phyloP scores from a whole-genome alignment of 2,329 filamentous ascomycete species.

The Fusarium duplospermum region DNA sequence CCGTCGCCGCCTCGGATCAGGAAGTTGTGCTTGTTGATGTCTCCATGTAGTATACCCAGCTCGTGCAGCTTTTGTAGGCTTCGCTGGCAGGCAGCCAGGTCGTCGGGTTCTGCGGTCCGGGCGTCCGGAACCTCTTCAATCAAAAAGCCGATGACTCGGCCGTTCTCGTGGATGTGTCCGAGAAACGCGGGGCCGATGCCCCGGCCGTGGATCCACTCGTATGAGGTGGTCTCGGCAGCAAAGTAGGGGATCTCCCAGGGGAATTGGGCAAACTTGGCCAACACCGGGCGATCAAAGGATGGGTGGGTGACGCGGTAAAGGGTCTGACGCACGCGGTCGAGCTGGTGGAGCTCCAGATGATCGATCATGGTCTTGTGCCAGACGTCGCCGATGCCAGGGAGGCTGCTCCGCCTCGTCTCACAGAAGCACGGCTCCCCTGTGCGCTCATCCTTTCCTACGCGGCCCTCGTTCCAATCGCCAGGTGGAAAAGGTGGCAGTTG shows the following conservation, averaged over 20 bases:
- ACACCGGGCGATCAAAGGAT: conserved; percentile 33
- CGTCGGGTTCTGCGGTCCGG: conserved; percentile 42
- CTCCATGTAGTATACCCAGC: conserved; percentile 49
- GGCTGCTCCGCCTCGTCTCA: conserved; percentile 33
- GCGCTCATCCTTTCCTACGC: conserved; percentile 43
- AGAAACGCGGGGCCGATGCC: conserved; percentile 47
- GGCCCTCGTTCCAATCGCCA: conserved; percentile 55
- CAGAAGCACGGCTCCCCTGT: conserved; percentile 45
- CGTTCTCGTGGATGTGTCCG: conserved; percentile 47
- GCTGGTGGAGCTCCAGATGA: conserved; percentile 47
- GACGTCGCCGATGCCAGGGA: conserved; percentile 47
- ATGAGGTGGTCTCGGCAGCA: conserved; percentile 47
- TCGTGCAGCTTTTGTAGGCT: conserved; percentile 44
- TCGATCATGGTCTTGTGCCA: conserved; percentile 52
- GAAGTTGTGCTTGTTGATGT: conserved; percentile 52
- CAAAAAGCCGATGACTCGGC: conserved; percentile 47
- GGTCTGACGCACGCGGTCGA: conserved; percentile 42
- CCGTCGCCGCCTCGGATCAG: conserved; percentile 40
- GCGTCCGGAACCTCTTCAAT: conserved; percentile 40
- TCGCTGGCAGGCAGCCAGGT: conserved; percentile 45
- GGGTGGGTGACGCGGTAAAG: conserved; percentile 44
- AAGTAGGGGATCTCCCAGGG: conserved; percentile 47
- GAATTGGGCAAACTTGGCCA: conserved; percentile 45
- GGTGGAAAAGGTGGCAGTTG: conserved; percentile 52
- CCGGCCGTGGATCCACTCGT: conserved; percentile 44